phyloP scores from a whole-genome alignment of 2,329 filamentous ascomycete genomes.

The Cladosporium sp. region DNA sequence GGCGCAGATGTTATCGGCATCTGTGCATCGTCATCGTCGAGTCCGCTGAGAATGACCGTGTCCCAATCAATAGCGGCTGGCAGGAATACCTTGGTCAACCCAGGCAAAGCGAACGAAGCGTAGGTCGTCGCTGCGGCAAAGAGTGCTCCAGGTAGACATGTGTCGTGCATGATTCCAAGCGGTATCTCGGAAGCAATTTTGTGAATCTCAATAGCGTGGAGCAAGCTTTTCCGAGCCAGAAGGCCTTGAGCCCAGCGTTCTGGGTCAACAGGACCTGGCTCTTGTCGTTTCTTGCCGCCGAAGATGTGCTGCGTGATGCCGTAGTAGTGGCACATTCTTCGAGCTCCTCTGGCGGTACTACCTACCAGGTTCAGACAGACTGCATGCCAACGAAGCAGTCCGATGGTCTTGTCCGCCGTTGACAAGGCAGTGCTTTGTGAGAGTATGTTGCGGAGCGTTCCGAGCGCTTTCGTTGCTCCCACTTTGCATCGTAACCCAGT shows the following conservation, averaged over 20 bases:
- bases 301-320: constrained; percentile 6
- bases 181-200: constrained; percentile 1
- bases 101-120: background rate
- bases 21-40: background rate
- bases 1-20: background rate
- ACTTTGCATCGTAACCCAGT: background rate
- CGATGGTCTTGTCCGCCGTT: background rate
- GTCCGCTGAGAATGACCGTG: background rate
- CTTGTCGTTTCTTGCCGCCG: background rate
- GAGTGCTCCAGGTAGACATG: background rate
- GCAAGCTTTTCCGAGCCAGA: background rate
- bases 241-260: background rate
- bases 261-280: background rate
- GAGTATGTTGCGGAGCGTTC: background rate
- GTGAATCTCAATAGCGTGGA: background rate
- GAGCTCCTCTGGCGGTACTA: background rate
- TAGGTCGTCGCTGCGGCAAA: background rate
- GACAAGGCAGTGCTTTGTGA: background rate
- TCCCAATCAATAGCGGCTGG: background rate
- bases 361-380: constrained; percentile 1
- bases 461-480: background rate
- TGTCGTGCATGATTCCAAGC: constrained; percentile 1
- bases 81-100: background rate
- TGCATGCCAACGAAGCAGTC: background rate
- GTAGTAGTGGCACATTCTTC: constrained; percentile 5